phyloP scores from a whole-genome alignment of 164 flowering plant species.

The Saururus chinensis region DNA sequence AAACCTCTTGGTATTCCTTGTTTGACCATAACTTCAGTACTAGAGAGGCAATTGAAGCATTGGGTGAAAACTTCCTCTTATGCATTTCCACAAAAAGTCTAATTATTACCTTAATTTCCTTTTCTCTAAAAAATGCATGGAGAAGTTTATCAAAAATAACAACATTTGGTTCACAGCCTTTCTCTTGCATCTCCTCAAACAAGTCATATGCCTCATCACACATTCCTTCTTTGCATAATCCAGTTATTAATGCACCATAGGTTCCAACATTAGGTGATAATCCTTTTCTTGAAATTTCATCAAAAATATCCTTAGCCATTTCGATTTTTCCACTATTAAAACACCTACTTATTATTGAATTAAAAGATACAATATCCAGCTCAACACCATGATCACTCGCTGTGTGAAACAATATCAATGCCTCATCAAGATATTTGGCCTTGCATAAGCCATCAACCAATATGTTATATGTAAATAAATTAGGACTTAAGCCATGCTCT shows the following conservation, averaged over 20 bases:
- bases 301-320: constrained; percentile 16
- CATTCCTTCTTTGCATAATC: constrained; percentile 45
- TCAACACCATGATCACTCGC: no score
- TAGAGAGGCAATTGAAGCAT: not conserved
- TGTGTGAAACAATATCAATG: constrained; percentile 21
- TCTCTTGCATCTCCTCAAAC: constrained; percentile 32
- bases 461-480: constrained; percentile 49
- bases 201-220: constrained; percentile 39
- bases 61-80: constrained; percentile 73
- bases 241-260: constrained; percentile 53
- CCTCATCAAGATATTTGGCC: constrained; percentile 44
- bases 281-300: constrained; percentile 43
- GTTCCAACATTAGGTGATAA: constrained; percentile 46
- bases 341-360: no score
- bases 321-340: no score
- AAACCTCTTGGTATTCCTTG: no score
- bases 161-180: constrained; percentile 52
- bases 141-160: constrained; percentile 64
- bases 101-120: constrained; percentile 65
- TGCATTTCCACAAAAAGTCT: constrained; percentile 65
- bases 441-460: constrained; percentile 78
- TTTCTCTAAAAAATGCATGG: constrained; percentile 67
- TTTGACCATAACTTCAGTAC: no score
- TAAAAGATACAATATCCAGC: no score
- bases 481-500: constrained; percentile 50